phyloP scores from a whole-genome alignment of 2,329 filamentous ascomycete genomes.

The Aspergillus spinulosporus region DNA sequence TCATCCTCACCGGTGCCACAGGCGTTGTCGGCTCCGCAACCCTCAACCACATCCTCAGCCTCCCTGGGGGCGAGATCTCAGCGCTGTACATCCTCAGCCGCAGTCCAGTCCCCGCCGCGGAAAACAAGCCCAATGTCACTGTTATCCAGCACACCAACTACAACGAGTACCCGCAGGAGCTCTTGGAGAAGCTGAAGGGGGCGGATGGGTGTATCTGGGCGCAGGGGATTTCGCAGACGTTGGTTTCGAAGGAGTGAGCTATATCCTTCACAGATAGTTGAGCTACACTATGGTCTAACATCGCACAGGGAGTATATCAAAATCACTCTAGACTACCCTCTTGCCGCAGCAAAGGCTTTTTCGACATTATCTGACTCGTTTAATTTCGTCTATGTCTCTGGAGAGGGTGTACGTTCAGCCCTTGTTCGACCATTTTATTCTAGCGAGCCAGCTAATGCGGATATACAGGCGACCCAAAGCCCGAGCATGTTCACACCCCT shows the following conservation, averaged over 20 bases:
- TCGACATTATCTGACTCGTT: conserved; percentile 56
- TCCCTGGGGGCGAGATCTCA: conserved; percentile 14
- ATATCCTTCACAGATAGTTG: background rate
- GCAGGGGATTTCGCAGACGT: conserved; percentile 63
- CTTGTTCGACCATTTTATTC: background rate
- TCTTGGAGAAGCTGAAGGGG: conserved; percentile 62
- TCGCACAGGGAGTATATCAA: conserved; percentile 58
- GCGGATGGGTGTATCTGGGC: conserved; percentile 74
- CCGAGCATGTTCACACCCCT: conserved; percentile 58
- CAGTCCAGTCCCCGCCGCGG: conserved; percentile 64
- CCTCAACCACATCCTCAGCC: conserved; percentile 67
- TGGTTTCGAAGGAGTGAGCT: conserved; percentile 59
- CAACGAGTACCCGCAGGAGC: conserved; percentile 52
- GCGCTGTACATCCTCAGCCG: conserved; percentile 58
- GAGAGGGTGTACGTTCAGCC: conserved; percentile 33
- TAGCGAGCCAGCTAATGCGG: background rate
- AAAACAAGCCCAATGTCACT: conserved; percentile 53
- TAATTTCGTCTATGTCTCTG: conserved; percentile 71
- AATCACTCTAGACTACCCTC: conserved; percentile 67
- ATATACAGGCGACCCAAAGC: conserved; percentile 29
- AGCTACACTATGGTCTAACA: background rate
- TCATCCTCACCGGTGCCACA: conserved; percentile 69
- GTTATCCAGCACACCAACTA: conserved; percentile 72
- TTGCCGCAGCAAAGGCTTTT: conserved; percentile 65
- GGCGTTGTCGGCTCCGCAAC: conserved; percentile 64